Percentiles rank a stretch among this genome's conserved stretches.
Evolutionary conservation across 306 rosid genomes (phyloP).

Genomic region (Cicer chorassanicum): DNA sequence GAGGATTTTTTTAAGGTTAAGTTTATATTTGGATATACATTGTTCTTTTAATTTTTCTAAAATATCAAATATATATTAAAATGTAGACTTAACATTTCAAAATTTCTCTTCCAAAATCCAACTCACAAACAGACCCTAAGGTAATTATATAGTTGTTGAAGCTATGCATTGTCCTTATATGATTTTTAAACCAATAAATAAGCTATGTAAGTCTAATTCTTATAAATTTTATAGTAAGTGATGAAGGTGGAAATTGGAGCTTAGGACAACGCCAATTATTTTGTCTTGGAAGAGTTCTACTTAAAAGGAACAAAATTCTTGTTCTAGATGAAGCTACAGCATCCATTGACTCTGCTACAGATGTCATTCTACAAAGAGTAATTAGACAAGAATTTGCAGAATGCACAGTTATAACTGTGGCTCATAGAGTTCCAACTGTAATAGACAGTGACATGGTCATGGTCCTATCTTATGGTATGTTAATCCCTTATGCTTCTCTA

Average conservation of each 20-base stretch:
- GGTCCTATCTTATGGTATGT: slow-evolving; percentile 79
- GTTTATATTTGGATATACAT: too few species aligned
- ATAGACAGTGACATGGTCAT: slow-evolving; percentile 85
- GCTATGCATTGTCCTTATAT: neutral
- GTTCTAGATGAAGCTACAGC: slow-evolving; percentile 89
- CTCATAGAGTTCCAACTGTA: slow-evolving; percentile 87
- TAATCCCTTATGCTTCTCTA: neutral
- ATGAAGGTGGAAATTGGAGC: slow-evolving; percentile 93
- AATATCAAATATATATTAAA: too few species aligned
- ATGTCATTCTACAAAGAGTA: slow-evolving; percentile 62
- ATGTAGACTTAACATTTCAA: too few species aligned
- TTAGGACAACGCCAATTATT: slow-evolving; percentile 77
- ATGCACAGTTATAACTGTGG: slow-evolving; percentile 78
- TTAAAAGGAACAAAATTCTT: slow-evolving; percentile 69
- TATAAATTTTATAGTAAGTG: slow-evolving; percentile 58
- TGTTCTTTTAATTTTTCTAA: too few species aligned
- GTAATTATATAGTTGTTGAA: neutral
- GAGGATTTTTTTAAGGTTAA: too few species aligned
- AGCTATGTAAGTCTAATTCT: slow-evolving; percentile 18
- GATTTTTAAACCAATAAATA: neutral
- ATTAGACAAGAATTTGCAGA: slow-evolving; percentile 70
- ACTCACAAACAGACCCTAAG: too few species aligned
- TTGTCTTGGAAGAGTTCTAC: slow-evolving; percentile 85
- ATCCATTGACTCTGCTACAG: slow-evolving; percentile 78
- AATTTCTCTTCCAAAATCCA: too few species aligned